Base-by-base conservation (phyloP, 805 yeast genomes). In the Saturnispora hagleri region DNA sequence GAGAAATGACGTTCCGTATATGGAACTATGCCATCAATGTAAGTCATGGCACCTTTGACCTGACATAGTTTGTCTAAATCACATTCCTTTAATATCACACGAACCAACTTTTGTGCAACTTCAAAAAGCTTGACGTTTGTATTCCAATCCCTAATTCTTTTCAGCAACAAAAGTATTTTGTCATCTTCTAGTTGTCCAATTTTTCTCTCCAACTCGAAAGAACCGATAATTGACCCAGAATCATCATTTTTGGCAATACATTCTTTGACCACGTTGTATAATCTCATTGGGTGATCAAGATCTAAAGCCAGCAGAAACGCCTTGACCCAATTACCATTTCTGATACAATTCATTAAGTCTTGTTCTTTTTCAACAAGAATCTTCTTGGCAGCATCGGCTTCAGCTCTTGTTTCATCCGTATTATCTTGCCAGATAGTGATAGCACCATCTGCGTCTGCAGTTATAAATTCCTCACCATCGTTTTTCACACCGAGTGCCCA, bases 381-480 rank as follows among this genome's bases (percentile, higher is more conserved):
- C 57, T 79, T 81, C 51, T 72, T 75, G 33, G 74, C 77, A 47
- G 77, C 79, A 55, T 77, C 81, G 51, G 77, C 80, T 50, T 72
- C 69, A 48, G 70, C 78, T 52, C 74, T 72, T 50, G 81, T 77
- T 62, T 86, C 91, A 50, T 82, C 89, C 1, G 96, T 86, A 60
- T 84, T 82, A 67, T 93, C 98, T 51, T 73, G 73, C 99, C 99
- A 93, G 41, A 88, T 73, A 48, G 88, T 85, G 57, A 93, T 78
- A 26, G 88, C 83, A 51, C 97, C 96, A 67, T 93, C 98, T 1
- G 97, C 97, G 67, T 93, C 98, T 0, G 97, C 98, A 53, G 87
- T 80, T 0, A 88, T 79, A 53, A 93, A 75, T 53, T 76, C 75
- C 17, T 76, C 76, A 26, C 95, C 91, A 59, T 83, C 86, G 35